Evolutionary conservation across 805 yeast genomes (phyloP), one percentile per base, ranked within the genome.

Genomic region (Yamadazyma sp.): DNA sequence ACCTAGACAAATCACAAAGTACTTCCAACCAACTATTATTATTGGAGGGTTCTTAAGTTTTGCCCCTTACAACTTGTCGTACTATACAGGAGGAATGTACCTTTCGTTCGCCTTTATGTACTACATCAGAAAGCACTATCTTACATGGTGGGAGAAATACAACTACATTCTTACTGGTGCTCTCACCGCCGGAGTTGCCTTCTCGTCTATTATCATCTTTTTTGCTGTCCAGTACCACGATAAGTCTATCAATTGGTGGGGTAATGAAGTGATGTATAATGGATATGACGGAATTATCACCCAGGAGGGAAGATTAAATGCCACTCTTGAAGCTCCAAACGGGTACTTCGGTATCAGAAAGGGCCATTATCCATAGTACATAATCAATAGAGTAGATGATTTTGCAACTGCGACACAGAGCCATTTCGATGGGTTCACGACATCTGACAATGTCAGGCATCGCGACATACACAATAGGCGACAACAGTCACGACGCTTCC

Each of bases 71-170:
- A 74, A 74, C 48, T 50, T 76, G 42, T 57, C 64, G 52, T 65
- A 64, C 48, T 59, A 54, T 22, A 86, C 89, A 0, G 78, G 80
- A 7, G 80, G 85, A 38, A 71, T 84, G 49, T 68, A 68, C 49
- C 37, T 74, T 27, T 82, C 84, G 3, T 67, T 67, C 42, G 32
- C 67, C 3, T 82, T 81, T 60, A 78, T 78, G 62, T 77, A 68
- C 58, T 67, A 67, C 49, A 60, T 78, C 50, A 71, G 72, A 47
- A 60, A 64, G 38, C 58, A 65, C 47, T 73, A 73, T 55, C 52
- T 70, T 32, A 54, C 67, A 12, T 73, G 84, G 84, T 82, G 84
- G 89, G 79, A 80, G 28, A 82, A 80, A 56, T 82, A 82, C 57
- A 81, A 80, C 54, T 81, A 79, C 52, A 68, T 80, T 23, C 55